A percentile compares a stretch with the other conserved stretches of the same genome.
Evolutionary conservation across 805 yeast species (phyloP).

Genomic region (Torulaspora franciscae): DNA sequence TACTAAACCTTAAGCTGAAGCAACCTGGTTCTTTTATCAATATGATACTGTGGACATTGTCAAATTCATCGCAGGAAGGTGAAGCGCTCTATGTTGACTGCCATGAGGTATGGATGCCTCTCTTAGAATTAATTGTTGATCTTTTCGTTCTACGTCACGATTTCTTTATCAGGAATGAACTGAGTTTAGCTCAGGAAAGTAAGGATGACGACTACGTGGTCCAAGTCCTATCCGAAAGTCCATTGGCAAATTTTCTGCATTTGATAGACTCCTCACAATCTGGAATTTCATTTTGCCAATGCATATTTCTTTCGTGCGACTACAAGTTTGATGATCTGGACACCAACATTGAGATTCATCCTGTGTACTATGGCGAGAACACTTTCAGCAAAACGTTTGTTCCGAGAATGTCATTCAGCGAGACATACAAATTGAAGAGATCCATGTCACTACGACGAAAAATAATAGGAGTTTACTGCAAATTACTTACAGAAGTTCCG

Average conservation of each 20-base stretch:
- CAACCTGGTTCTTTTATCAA: slow-evolving; percentile 26
- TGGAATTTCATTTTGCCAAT: slow-evolving; percentile 17
- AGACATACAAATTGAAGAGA: slow-evolving; percentile 12
- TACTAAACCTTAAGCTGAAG: slow-evolving; percentile 19
- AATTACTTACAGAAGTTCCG: slow-evolving; percentile 20
- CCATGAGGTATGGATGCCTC: slow-evolving; percentile 28
- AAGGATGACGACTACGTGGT: slow-evolving; percentile 3
- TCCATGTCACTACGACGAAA: slow-evolving; percentile 24
- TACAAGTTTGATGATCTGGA: slow-evolving; percentile 1
- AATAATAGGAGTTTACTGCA: slow-evolving; percentile 19
- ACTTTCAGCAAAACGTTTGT: slow-evolving; percentile 16
- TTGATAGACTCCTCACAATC: slow-evolving; percentile 18
- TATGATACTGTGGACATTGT: slow-evolving; percentile 28
- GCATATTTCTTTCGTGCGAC: slow-evolving; percentile 21
- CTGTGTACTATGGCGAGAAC: slow-evolving; percentile 21
- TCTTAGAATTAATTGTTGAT: slow-evolving; percentile 22
- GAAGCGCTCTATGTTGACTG: slow-evolving; percentile 14
- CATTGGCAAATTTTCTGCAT: slow-evolving; percentile 19
- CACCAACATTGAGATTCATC: slow-evolving; percentile 14
- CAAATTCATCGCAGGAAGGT: slow-evolving; percentile 18
- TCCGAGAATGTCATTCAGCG: slow-evolving; percentile 12
- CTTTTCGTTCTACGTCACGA: slow-evolving; percentile 25
- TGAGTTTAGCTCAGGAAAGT: neutral
- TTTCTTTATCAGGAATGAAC: slow-evolving; percentile 24
- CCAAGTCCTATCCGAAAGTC: slow-evolving; percentile 21